Base-by-base conservation (phyloP, 805 yeast species). In the Teunomyces stri region DNA sequence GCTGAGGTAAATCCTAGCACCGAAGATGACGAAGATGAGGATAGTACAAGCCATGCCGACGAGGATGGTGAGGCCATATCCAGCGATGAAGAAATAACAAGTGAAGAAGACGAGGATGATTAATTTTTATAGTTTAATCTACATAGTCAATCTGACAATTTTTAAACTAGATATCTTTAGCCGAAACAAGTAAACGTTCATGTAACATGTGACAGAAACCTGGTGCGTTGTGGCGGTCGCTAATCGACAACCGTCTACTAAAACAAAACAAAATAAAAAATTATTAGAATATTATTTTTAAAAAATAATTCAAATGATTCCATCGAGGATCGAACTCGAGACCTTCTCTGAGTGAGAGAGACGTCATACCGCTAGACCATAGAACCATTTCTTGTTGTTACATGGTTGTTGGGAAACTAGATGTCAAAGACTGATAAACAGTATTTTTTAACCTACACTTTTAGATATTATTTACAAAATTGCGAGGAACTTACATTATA, bases 1-100 rank as follows among this genome's bases (percentile, higher is more conserved):
- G 59, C 68, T 5, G 69, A 69, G 34, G 77, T 71, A 16, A 70
- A 72, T 45, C 76, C 76, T 5, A 64, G 62, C 40, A 77, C 76
- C 31, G 90, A 82, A 37, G 87, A 83, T 29, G 85, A 85, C 35
- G 87, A 79, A 6, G 75, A 68, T 7, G 62, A 57, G 28, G 66
- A 59, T 36, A 56, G 60, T 35, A 66, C 61, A 15, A 61, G 69
- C 46, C 66, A 58, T 43, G 51, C 49, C 4, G 65, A 57, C 9
- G 67, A 64, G 10, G 66, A 62, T 16, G 66, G 57, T 13, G 62
- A 54, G 10, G 60, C 28, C 15, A 18, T 22, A 10, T 34, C 35
- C 13, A 53, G 54, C 27, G 62, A 58, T 22, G 61, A 56, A 37
- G 56, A 56, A 37, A 50, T 49, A 13, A 48, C 59, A 9, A 57